Conservation (phyloP, 2,329 filamentous ascomycete species). For the Rasamsonia emersonii region DNA sequence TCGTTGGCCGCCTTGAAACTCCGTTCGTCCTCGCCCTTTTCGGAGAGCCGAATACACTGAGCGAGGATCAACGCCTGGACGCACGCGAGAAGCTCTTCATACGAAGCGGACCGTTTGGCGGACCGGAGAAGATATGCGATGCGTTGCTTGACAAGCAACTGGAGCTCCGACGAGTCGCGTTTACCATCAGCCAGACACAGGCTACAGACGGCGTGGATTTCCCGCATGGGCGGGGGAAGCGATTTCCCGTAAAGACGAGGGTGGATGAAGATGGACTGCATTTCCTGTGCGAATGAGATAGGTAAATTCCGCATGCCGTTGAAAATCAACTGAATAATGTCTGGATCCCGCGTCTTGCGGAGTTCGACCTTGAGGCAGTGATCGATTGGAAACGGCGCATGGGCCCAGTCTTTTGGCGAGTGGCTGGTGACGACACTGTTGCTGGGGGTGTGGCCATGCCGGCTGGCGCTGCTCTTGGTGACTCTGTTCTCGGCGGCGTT, state of each 20-base stretch:
- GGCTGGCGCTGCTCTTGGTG: constrained; percentile 1
- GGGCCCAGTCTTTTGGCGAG: background rate
- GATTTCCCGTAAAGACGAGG: constrained; percentile 12
- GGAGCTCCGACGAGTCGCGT: constrained; percentile 5
- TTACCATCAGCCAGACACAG: constrained; percentile 8
- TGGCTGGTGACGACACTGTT: no score
- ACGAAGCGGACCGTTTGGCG: constrained; percentile 9
- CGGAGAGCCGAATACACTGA: constrained; percentile 17
- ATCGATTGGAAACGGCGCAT: constrained; percentile 5
- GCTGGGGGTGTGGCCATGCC: constrained; percentile 1
- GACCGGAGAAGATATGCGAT: constrained; percentile 8
- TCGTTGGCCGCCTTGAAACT: constrained; percentile 12
- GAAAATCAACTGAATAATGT: constrained; percentile 14
- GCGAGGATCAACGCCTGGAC: constrained; percentile 17
- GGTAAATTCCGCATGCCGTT: constrained; percentile 14
- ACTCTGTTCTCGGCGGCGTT: constrained; percentile 3
- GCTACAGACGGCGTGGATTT: constrained; percentile 15
- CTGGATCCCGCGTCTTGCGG: constrained; percentile 14
- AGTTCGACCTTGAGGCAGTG: constrained; percentile 14
- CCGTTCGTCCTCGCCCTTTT: constrained; percentile 5
- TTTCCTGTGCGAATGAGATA: constrained; percentile 9
- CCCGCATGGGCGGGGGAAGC: constrained; percentile 10
- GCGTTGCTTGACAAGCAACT: constrained; percentile 7
- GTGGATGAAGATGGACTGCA: constrained; percentile 19
- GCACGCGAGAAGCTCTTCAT: constrained; percentile 17